Conservation (phyloP, 75 land plant genomes). For the Gnetum montanum region DNA sequence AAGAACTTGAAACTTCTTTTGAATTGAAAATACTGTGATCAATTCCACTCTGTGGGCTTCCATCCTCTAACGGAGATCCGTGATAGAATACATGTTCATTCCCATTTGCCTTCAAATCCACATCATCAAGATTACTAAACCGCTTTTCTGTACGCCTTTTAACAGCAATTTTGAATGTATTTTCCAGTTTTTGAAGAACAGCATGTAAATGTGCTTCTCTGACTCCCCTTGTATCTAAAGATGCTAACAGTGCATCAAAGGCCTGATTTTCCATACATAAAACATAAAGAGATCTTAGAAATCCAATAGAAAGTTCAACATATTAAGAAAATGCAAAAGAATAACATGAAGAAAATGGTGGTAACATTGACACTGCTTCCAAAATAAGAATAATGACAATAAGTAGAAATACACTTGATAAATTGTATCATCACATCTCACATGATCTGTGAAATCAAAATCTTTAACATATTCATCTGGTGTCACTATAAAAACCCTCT, state of each 20-base stretch:
- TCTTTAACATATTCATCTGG: too few relatives aligned
- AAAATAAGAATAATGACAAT: too few relatives aligned
- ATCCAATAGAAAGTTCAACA: not conserved
- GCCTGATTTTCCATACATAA: slow-evolving; percentile 36
- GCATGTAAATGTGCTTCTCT: slow-evolving; percentile 75
- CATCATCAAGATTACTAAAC: not conserved
- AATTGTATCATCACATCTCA: too few relatives aligned
- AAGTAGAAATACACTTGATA: too few relatives aligned
- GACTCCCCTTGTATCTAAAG: slow-evolving; percentile 76
- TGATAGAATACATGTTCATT: slow-evolving; percentile 15
- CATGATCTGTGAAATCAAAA: too few relatives aligned
- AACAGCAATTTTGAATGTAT: slow-evolving; percentile 48
- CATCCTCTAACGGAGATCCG: slow-evolving; percentile 13
- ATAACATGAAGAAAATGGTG: too few relatives aligned
- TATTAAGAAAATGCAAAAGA: too few relatives aligned
- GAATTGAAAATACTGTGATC: slow-evolving; percentile 19
- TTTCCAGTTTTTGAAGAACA: slow-evolving; percentile 61
- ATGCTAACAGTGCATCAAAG: slow-evolving; percentile 62
- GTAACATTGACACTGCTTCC: too few relatives aligned
- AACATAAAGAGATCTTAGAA: not conserved
- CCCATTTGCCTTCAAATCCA: slow-evolving; percentile 11
- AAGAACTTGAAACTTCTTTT: slow-evolving; percentile 41
- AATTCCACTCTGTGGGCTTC: slow-evolving; percentile 36
- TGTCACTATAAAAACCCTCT: too few relatives aligned
- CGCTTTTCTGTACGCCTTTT: slow-evolving; percentile 8